phyloP scores from a whole-genome alignment of 164 flowering plant genomes.

The Protea cynaroides region DNA sequence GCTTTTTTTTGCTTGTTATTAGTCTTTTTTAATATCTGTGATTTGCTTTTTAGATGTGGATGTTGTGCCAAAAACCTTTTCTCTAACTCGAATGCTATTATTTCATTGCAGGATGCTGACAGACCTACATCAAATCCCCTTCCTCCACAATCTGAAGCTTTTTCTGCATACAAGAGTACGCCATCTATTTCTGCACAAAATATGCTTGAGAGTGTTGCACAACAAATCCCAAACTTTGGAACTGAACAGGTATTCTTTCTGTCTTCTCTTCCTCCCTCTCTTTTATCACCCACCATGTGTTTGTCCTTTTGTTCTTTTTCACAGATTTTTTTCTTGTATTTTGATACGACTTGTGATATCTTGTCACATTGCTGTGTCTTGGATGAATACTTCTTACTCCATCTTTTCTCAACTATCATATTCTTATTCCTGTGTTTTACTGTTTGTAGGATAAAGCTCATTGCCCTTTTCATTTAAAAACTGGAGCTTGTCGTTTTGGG shows the following conservation, averaged over 20 bases:
- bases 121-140: slow-evolving; percentile 96
- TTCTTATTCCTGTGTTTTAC: slow-evolving; percentile 1
- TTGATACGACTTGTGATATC: not conserved
- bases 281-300: not conserved
- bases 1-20: not conserved
- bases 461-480: slow-evolving; percentile 93
- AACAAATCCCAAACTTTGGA: slow-evolving; percentile 84
- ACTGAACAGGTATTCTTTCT: slow-evolving; percentile 69
- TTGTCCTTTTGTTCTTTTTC: not conserved
- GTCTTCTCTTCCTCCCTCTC: too few species aligned
- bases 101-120: slow-evolving; percentile 46
- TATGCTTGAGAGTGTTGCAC: slow-evolving; percentile 62
- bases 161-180: slow-evolving; percentile 41
- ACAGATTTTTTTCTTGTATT: not conserved
- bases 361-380: too few species aligned
- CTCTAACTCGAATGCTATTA: not conserved
- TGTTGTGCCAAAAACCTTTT: not conserved
- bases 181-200: slow-evolving; percentile 37
- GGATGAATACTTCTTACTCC: too few species aligned
- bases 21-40: too few species aligned
- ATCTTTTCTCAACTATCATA: not conserved
- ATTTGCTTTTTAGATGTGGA: not conserved
- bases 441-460: slow-evolving; percentile 84
- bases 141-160: slow-evolving; percentile 87
- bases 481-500: slow-evolving; percentile 96